These are phyloP conservation scores for Monilinia aucupariae DNA, from an alignment of 2,329 filamentous ascomycete species.

Conservation along the genomic window DNA sequence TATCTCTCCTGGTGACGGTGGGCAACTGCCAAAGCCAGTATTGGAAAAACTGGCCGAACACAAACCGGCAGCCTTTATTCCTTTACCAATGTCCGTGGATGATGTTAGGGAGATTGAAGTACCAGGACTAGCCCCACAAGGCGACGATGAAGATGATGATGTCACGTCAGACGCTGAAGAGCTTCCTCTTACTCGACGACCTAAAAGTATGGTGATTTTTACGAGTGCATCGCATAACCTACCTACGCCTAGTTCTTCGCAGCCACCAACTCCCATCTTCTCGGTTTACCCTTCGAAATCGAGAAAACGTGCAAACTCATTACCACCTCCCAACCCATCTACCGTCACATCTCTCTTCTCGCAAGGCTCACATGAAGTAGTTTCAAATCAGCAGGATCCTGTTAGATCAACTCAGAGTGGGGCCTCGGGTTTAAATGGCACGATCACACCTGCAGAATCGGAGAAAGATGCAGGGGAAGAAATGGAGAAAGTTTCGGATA, in stretches of 20 bases:
- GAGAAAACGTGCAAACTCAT: conserved; percentile 33
- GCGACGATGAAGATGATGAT: conserved; percentile 55
- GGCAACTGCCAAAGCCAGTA: conserved; percentile 20
- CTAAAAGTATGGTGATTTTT: conserved; percentile 42
- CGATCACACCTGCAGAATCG: conserved; percentile 14
- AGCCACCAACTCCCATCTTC: conserved; percentile 22
- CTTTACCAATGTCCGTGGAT: conserved; percentile 60
- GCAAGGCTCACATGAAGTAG: conserved; percentile 18
- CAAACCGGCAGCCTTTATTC: conserved; percentile 50
- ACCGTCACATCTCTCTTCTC: conserved; percentile 23
- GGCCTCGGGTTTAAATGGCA: conserved; percentile 5
- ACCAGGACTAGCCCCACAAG: conserved; percentile 58
- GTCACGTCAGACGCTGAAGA: conserved; percentile 38
- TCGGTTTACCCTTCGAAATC: conserved; percentile 10
- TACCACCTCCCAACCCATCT: conserved; percentile 27
- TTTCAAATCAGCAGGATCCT: neutral
- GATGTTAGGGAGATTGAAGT: conserved; percentile 79
- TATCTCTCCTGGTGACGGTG: conserved; percentile 36
- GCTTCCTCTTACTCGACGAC: conserved; percentile 34
- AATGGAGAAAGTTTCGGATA: conserved; percentile 9
- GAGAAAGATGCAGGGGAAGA: conserved; percentile 2
- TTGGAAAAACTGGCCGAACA: conserved; percentile 26
- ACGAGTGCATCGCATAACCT: conserved; percentile 28
- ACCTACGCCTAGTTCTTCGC: conserved; percentile 30
- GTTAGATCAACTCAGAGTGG: neutral